Base-by-base conservation (phyloP, 306 rosid species). In the Quercus parvula region DNA sequence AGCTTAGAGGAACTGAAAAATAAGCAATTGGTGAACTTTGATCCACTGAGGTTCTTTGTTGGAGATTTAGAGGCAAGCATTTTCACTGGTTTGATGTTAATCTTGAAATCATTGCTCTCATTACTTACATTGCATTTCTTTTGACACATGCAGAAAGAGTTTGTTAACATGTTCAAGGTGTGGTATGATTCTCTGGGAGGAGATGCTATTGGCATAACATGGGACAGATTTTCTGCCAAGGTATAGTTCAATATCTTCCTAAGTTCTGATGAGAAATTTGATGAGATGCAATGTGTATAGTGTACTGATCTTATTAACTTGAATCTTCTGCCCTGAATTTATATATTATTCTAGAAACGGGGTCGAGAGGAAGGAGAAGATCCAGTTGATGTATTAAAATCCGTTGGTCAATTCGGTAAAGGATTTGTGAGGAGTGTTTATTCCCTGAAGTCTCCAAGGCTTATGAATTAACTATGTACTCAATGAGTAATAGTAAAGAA, bases 151-250 rank as follows among this genome's bases (percentile, higher is more conserved):
- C 75, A 94, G 98, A 84, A 85, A 75, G 95, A 86, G 78, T 89
- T 87, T 85, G 77, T 91, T 15, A 44, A 86, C 82, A 74, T 82
- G 35, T 89, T 92, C 89, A 88, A 87, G 86, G 35, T 92, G 64
- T 95, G 99, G 99, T 90, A 91, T 71, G 99, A 95, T 91, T 89
- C 89, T 83, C 81, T 95, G 74, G 99, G 98, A 76, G 99, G 99
- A 17, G 99, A 95, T 73, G 94, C 89, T 30, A 83, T 95, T 73
- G 99, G 99, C 82, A 80, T 95, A 76, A 95, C 97, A 18, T 95
- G 99, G 99, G 79, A 84, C 19, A 75, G 82, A 24, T 17, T 6
- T 78, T 35, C 84, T 81, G 85, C 96, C 22, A 95, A 92, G 99
- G 99, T 95, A 87, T 74, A 20, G 18, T 66, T 80, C 25, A 14